Conservation (phyloP, 1,139 yeast species). For the Yamadazyma jaroonii region DNA sequence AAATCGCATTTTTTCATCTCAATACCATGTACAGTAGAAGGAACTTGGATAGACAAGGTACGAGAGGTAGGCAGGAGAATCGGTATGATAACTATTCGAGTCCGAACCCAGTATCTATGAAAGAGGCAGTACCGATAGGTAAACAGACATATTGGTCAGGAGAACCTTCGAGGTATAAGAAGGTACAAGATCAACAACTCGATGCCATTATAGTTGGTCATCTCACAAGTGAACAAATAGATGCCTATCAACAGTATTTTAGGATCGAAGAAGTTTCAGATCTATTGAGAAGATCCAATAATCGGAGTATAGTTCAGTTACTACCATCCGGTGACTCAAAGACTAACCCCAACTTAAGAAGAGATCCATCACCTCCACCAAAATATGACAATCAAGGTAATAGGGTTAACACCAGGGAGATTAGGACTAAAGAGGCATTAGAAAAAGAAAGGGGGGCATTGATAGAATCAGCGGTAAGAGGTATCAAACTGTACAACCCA, state of each 20-base stretch:
- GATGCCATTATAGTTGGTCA: constrained; percentile 48
- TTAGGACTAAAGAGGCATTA: constrained; percentile 54
- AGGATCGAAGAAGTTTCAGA: constrained; percentile 75
- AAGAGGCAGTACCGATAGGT: neutral
- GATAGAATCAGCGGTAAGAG: constrained; percentile 68
- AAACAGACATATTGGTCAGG: constrained; percentile 45
- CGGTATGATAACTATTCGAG: constrained; percentile 4
- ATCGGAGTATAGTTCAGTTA: constrained; percentile 41
- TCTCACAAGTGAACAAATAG: constrained; percentile 81
- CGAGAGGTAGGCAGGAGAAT: constrained; percentile 8
- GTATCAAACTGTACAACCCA: constrained; percentile 76
- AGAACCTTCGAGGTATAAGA: constrained; percentile 28
- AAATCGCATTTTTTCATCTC: neutral
- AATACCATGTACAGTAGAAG: constrained; percentile 10
- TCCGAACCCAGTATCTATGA: neutral
- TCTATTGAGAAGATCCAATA: constrained; percentile 44
- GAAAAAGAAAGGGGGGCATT: constrained; percentile 79
- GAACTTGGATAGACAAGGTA: constrained; percentile 5
- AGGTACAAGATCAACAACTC: constrained; percentile 27
- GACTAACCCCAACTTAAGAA: constrained; percentile 24
- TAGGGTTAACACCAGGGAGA: constrained; percentile 81
- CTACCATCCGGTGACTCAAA: constrained; percentile 34
- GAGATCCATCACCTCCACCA: constrained; percentile 94
- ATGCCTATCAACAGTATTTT: constrained; percentile 71
- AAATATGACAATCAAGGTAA: constrained; percentile 79